Percentiles rank a stretch among this genome's conserved stretches.
These are phyloP conservation scores for Pichia cactophila DNA, from an alignment of 1,139 yeast genomes.

Conservation along the genomic window DNA sequence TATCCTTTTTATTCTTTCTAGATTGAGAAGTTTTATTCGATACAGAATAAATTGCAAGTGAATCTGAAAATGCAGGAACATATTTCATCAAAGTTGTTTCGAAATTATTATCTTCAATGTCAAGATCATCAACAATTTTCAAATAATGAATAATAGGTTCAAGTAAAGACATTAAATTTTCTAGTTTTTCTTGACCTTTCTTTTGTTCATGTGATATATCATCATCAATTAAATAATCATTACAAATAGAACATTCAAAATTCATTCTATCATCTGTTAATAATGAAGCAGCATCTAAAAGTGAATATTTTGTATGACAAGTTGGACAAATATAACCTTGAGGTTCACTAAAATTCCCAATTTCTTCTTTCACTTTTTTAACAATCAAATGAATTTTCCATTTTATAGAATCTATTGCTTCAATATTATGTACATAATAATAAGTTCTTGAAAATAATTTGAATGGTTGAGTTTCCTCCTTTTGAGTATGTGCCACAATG, in stretches of 20 bases:
- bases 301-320: conserved; percentile 73
- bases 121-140: conserved; percentile 78
- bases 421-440: conserved; percentile 82
- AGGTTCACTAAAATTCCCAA: conserved; percentile 78
- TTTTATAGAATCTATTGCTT: conserved; percentile 90
- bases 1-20: conserved; percentile 23
- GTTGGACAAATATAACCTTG: conserved; percentile 90
- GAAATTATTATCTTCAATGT: conserved; percentile 81
- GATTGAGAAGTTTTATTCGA: conserved; percentile 31
- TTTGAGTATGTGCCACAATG: conserved; percentile 59
- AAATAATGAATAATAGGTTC: conserved; percentile 81
- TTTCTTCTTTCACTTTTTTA: conserved; percentile 67
- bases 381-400: conserved; percentile 94
- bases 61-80: conserved; percentile 73
- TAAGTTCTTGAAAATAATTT: conserved; percentile 70
- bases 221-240: conserved; percentile 71
- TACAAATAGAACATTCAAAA: conserved; percentile 82
- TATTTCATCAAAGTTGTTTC: conserved; percentile 73
- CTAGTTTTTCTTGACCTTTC: conserved; percentile 74
- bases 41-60: conserved; percentile 55
- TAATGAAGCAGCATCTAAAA: conserved; percentile 80
- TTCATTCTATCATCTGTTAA: conserved; percentile 72
- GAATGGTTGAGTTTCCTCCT: conserved; percentile 72
- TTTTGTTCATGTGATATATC: conserved; percentile 80
- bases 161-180: conserved; percentile 78